Conservation (phyloP, 176 grass and related monocot genomes). For the Carex cristatella region DNA sequence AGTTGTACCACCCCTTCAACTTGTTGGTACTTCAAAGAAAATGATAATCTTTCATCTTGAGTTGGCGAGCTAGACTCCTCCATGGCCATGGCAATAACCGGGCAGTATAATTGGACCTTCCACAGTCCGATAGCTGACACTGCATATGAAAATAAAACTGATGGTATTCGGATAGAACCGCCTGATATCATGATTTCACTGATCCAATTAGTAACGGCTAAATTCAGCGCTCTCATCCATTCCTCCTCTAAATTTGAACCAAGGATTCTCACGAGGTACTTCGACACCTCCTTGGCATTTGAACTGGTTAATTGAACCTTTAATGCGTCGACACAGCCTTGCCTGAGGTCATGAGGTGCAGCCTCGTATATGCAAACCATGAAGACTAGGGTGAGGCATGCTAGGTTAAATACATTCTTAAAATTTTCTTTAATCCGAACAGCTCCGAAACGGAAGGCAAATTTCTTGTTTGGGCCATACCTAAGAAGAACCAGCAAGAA, state of each 20-base stretch:
- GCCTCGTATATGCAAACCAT: conserved; percentile 79
- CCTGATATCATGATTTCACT: conserved; percentile 45
- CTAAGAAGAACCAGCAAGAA: background rate
- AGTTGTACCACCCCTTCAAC: conserved; percentile 87
- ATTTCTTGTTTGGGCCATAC: conserved; percentile 41
- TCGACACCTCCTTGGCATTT: conserved; percentile 50
- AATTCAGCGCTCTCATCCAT: conserved; percentile 79
- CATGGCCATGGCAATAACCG: conserved; percentile 67
- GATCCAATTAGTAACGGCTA: conserved; percentile 80
- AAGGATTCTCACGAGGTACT: conserved; percentile 49
- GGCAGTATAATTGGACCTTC: conserved; percentile 91
- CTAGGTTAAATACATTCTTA: conserved; percentile 62
- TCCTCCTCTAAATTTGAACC: conserved; percentile 75
- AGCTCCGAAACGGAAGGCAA: conserved; percentile 41
- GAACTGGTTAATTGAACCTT: conserved; percentile 50
- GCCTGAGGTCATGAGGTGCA: conserved; percentile 46
- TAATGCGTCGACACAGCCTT: conserved; percentile 48
- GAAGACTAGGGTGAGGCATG: conserved; percentile 73
- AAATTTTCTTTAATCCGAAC: conserved; percentile 44
- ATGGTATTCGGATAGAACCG: conserved; percentile 20
- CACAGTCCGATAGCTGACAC: conserved; percentile 59
- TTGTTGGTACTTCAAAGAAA: conserved; percentile 82
- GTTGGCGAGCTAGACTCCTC: conserved; percentile 45
- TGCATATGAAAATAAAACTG: conserved; percentile 58
- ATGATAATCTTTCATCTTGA: conserved; percentile 69